phyloP scores from a whole-genome alignment of 805 yeast species.

The Ogataea trehaloabstinens region DNA sequence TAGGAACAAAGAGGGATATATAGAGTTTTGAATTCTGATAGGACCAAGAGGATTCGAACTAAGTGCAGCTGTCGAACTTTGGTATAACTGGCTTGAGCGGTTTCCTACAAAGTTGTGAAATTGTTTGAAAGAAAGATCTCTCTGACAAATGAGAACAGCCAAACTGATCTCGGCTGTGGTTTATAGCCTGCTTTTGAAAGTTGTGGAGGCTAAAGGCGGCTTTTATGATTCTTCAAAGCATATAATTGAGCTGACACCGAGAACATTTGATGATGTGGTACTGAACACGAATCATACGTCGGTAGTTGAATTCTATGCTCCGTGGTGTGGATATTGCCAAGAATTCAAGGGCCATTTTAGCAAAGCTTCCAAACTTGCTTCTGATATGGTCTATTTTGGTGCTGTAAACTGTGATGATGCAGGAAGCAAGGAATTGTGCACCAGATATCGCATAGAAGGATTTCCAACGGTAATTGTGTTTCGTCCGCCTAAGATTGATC shows the following conservation, averaged over 20 bases:
- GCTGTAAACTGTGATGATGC: slow-evolving; percentile 84
- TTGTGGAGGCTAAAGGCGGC: slow-evolving; percentile 8
- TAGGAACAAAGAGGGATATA: too few species aligned
- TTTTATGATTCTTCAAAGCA: slow-evolving; percentile 25
- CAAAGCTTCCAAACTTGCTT: slow-evolving; percentile 60
- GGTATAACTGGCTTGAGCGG: too few species aligned
- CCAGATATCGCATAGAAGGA: slow-evolving; percentile 62
- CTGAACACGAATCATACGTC: slow-evolving; percentile 72
- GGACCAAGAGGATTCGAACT: too few species aligned
- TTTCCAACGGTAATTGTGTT: slow-evolving; percentile 83
- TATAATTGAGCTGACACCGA: slow-evolving; percentile 26
- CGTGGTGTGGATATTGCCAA: slow-evolving; percentile 97
- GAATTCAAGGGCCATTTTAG: slow-evolving; percentile 61
- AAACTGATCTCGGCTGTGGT: too few species aligned
- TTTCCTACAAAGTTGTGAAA: too few species aligned
- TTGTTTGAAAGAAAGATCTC: too few species aligned
- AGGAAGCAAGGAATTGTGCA: slow-evolving; percentile 66
- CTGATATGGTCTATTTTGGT: slow-evolving; percentile 61
- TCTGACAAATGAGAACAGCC: too few species aligned
- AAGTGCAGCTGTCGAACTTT: too few species aligned
- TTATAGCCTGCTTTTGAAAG: too few species aligned
- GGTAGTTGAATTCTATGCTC: slow-evolving; percentile 88
- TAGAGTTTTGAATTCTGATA: too few species aligned
- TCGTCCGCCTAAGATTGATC: slow-evolving; percentile 68
- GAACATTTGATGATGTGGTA: slow-evolving; percentile 64